Percentiles rank a stretch among this genome's conserved stretches.
phyloP scores from a whole-genome alignment of 257 asterid species.

The Solanum tarapatanum region DNA sequence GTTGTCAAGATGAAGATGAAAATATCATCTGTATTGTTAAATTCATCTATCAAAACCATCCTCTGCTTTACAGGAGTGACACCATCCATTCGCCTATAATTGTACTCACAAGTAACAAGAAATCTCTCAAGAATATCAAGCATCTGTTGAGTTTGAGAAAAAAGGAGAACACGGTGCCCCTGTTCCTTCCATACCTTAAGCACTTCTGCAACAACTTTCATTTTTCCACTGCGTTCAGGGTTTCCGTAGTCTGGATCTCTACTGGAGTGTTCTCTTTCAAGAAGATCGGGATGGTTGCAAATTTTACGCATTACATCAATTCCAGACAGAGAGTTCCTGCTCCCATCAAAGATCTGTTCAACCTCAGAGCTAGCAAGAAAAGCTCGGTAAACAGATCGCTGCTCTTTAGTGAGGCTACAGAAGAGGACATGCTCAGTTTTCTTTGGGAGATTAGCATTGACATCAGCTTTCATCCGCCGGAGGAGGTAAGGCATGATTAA shows the following conservation, averaged over 20 bases:
- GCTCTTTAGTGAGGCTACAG: slow-evolving; percentile 84
- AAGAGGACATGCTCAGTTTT: slow-evolving; percentile 97
- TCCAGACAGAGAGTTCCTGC: slow-evolving; percentile 77
- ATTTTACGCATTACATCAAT: slow-evolving; percentile 96
- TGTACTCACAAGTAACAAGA: slow-evolving; percentile 37
- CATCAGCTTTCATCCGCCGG: slow-evolving; percentile 94
- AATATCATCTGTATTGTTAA: slow-evolving; percentile 66
- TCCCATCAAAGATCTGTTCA: slow-evolving; percentile 84
- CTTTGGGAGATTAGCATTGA: slow-evolving; percentile 80
- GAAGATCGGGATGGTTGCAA: slow-evolving; percentile 98
- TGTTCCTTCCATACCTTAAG: slow-evolving; percentile 94
- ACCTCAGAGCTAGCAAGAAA: slow-evolving; percentile 99
- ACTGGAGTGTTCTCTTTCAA: slow-evolving; percentile 80
- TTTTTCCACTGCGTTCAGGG: slow-evolving; percentile 82
- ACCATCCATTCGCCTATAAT: slow-evolving; percentile 95
- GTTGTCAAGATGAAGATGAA: slow-evolving; percentile 85
- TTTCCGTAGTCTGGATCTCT: slow-evolving; percentile 92
- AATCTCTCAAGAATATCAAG: slow-evolving; percentile 90
- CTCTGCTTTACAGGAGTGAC: slow-evolving; percentile 79
- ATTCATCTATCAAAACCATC: slow-evolving; percentile 89
- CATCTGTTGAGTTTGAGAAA: slow-evolving; percentile 94
- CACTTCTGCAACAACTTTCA: slow-evolving; percentile 82
- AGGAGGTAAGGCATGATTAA: slow-evolving; percentile 98
- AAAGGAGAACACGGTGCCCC: slow-evolving; percentile 95
- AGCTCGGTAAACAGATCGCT: slow-evolving; percentile 84